Evolutionary conservation across 2,329 filamentous ascomycete species (phyloP), one percentile per base, ranked within the genome.

Genomic region (Mollisia scopiformis): DNA sequence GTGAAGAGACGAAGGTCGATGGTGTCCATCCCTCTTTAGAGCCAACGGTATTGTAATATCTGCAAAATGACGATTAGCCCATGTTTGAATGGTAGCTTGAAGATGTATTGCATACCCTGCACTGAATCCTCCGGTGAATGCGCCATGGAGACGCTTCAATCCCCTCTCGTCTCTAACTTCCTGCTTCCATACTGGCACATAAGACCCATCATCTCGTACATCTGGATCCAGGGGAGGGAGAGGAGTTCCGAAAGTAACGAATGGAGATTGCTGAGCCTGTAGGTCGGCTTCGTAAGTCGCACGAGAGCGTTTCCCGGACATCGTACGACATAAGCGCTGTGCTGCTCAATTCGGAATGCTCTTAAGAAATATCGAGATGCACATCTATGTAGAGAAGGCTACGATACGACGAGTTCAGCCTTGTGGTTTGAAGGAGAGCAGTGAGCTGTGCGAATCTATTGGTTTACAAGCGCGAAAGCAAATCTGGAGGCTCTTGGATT

Each of bases 21-120:
- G 95, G 95, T 0, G 92, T 89, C 94, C 94, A 99, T 79, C 95
- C 95, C 81, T 99, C 94, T 76, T 98, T 98, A 59, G 94, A 97
- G 56, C 95, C 95, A 68, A 98, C 95, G 5, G 93, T 97, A 75
- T 99, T 99, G 79, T 95, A 98, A 78, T 98, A 97, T 68, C 92
- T 94, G 75, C 65, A 62, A 60, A 4, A 23, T 30, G 47, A 72
- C 69, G 62, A 67, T 71, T 69, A 68, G 65, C 63, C n/a, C 30
- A 25, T 51, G 4, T 46, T 23, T 25, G 27, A 46, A 19, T 35
- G n/a, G 19, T 25, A 3, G 7, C 21, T 13, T 14, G 3, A 23
- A 30, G 33, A 19, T 19, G 27, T 27, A 49, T 49, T 14, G 76
- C 87, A 80, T 85, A 94, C 89, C 95, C 95, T 80, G 95, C 95